Evolutionary conservation across 768 basidiomycete genomes (phyloP).

Genomic region (Fomitopsis serialis): DNA sequence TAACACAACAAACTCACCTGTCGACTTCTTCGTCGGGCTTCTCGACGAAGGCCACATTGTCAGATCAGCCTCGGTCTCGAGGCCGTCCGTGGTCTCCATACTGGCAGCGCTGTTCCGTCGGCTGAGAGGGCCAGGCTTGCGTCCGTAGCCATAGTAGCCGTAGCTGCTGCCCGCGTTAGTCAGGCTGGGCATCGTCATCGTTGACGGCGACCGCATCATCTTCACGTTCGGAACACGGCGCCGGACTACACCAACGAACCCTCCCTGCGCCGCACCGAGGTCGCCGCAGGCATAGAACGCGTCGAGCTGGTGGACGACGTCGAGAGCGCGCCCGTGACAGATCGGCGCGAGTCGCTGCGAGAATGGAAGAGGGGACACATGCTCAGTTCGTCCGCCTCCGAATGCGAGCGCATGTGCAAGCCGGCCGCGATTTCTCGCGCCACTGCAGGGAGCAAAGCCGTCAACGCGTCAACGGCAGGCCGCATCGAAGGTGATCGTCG

Average conservation of each 20-base stretch:
- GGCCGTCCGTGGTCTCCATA: conserved; percentile 13
- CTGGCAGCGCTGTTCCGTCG: conserved; percentile 36
- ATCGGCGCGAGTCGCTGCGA: conserved; percentile 46
- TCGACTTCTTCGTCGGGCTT: neutral
- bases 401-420: conserved; percentile 16
- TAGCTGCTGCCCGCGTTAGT: conserved; percentile 7
- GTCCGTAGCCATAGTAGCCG: conserved; percentile 6
- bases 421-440: conserved; percentile 2
- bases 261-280: conserved; percentile 23
- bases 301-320: conserved; percentile 30
- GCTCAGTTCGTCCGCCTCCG: conserved; percentile 36
- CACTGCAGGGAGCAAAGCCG: conserved; percentile 5
- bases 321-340: conserved; percentile 25
- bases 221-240: conserved; percentile 45
- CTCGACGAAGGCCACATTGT: neutral
- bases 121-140: conserved; percentile 34
- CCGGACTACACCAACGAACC: conserved; percentile 51
- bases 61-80: neutral
- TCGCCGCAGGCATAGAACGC: conserved; percentile 29
- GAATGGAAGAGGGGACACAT: conserved; percentile 54
- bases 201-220: conserved; percentile 21
- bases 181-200: conserved; percentile 13
- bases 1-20: conserved; percentile 6
- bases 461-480: neutral
- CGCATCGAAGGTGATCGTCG: conserved; percentile 2